These are phyloP conservation scores for Tribonema minus DNA, from an alignment of 108 stramenopile species.

Conservation along the genomic window DNA sequence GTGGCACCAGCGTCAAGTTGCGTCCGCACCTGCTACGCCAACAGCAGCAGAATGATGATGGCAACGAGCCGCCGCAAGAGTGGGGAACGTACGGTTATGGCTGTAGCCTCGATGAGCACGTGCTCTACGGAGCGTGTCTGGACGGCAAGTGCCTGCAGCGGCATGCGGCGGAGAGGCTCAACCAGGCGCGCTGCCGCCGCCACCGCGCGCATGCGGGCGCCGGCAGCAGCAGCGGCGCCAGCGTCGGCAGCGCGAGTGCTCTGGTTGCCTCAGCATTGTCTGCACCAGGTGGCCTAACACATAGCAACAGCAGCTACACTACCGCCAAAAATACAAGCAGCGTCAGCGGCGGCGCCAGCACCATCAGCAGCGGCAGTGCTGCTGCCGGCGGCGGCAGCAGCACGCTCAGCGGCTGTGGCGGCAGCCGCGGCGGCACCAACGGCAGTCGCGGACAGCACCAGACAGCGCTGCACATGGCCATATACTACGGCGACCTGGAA, in stretches of 20 bases:
- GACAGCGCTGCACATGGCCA: constrained; percentile 16
- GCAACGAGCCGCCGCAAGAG: background rate
- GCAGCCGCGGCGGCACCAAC: background rate
- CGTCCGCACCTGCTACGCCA: background rate
- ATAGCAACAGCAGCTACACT: too few species aligned
- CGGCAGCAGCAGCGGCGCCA: background rate
- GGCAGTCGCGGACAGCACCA: background rate
- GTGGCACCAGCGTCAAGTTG: background rate
- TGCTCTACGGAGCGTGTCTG: constrained; percentile 35
- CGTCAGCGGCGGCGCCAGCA: background rate
- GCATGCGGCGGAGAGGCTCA: background rate
- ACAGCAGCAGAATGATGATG: background rate
- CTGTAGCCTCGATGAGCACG: constrained; percentile 26
- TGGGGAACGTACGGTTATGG: constrained; percentile 30
- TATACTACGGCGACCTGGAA: constrained; percentile 10
- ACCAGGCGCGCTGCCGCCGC: background rate
- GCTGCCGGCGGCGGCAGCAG: background rate
- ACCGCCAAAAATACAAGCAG: background rate
- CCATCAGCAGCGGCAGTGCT: background rate
- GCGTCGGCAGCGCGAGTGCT: background rate
- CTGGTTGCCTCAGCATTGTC: background rate
- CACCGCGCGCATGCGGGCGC: too few species aligned
- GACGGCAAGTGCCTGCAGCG: constrained; percentile 27
- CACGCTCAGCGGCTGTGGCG: background rate
- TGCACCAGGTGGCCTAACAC: background rate